Base-by-base conservation (phyloP, 1,284 basidiomycete species). In the Fomes fomentarius region DNA sequence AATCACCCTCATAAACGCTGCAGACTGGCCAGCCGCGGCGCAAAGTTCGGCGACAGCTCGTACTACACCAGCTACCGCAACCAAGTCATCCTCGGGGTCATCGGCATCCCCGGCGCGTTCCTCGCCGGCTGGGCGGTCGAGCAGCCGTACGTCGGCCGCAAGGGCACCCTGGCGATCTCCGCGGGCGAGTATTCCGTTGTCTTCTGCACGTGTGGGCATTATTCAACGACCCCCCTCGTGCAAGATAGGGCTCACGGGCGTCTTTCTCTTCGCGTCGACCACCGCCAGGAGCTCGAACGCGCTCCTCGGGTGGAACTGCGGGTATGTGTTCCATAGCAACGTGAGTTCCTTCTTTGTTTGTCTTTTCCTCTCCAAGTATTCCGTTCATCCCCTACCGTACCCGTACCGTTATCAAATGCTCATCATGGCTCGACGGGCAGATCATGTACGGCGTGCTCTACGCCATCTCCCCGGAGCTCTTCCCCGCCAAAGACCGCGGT, bases 391-490 rank as follows among this genome's bases (percentile, higher is more conserved):
- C 22, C 22, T n/a, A n/a, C n/a, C 34, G 14, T 15, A n/a, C 33
- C n/a, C 43, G 33, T 1, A 22, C n/a, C 21, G 12, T n/a, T n/a
- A n/a, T n/a, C n/a, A n/a, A n/a, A 26, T 40, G 40, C 42, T 39
- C 8, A 41, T 24, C 21, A 24, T 28, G 30, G 38, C 22, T 12
- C 8, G 19, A 24, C 11, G 19, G 15, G 17, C 64, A 80, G 72
- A 74, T 90, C 54, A 91, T 91, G 88, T 91, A 90, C 57, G 87
- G 87, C 14, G 86, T 91, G 1, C 70, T 91, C 52, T 91, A 90
- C 62, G 86, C 87, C 10, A 63, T 86, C 41, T 83, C 84, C 0
- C 84, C 85, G 1, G 88, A 92, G 67, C 66, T 90, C 9, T 91
- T 92, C 73, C 87, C 88, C 3, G 84, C 87, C 2, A 88, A 83